Evolutionary conservation across 148 eudicot genomes (phyloP), one percentile per base, ranked within the genome.

Genomic region (Vaccinium vitisidaea): DNA sequence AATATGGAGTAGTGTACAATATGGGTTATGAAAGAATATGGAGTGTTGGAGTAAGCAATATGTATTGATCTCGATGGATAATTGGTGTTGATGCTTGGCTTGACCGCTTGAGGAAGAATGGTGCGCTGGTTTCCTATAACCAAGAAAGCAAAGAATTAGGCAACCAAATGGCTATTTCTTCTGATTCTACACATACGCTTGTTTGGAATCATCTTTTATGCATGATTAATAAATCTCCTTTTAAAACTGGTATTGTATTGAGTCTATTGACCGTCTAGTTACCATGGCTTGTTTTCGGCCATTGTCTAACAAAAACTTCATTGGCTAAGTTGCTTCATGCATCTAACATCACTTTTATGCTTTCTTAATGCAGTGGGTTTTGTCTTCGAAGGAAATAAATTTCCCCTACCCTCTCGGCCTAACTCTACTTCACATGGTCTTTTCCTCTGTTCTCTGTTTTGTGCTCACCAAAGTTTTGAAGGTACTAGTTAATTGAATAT

Each of bases 401-500:
- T 97, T 97, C 87, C 99, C 99, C 14, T 97, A 97, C 86, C 99
- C 99, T 82, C 99, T 97, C 88, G 99, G 96, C 67, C 81, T 97
- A 88, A 97, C 99, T 69, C 94, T 97, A 43, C 98, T 97, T 92
- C 99, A 97, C 89, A 97, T 97, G 99, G 91, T 93, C 79, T 97
- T 97, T 90, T 97, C 99, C 80, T 97, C 99, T 9, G 93, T 94
- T 12, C 87, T 97, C 53, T 97, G 99, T 84, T 94, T 95, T 89
- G 78, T 92, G 80, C 91, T 97, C 84, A 97, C 99, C 79, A 97
- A 94, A 86, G 91, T 92, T 90, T 58, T 97, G 89, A 97, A 95
- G 98, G 98, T 97, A 95, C 74, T 75, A 55, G 13, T n/a, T 43
- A 18, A 16, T 61, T 74, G 9, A 6, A 56, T 79, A 23, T 86